These are phyloP conservation scores for Podaxis carcinomalis DNA, from an alignment of 768 basidiomycete genomes.

Conservation along the genomic window DNA sequence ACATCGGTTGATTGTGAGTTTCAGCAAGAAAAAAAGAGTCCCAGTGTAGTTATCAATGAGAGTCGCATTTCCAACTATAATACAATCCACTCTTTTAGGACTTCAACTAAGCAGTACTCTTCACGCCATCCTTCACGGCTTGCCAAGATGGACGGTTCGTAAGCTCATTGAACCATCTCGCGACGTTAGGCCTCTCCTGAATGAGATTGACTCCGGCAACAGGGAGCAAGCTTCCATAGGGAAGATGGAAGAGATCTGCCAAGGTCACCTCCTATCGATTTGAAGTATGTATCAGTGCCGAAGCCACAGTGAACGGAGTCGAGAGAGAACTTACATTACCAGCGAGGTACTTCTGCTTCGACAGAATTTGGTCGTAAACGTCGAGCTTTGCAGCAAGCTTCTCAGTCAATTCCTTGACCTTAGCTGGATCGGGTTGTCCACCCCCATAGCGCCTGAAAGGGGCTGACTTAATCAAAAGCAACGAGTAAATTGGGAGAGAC, in stretches of 20 bases:
- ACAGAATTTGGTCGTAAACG: slow-evolving; percentile 53
- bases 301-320: not conserved
- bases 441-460: slow-evolving; percentile 12
- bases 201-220: slow-evolving; percentile 24
- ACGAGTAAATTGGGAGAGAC: not conserved
- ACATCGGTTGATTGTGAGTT: too few relatives aligned
- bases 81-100: not conserved
- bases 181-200: slow-evolving; percentile 36
- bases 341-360: slow-evolving; percentile 52
- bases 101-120: slow-evolving; percentile 10
- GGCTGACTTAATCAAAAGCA: not conserved
- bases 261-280: slow-evolving; percentile 36
- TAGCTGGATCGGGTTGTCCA: slow-evolving; percentile 25
- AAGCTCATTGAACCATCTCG: slow-evolving; percentile 33
- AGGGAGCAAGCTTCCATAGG: slow-evolving; percentile 27
- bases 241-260: slow-evolving; percentile 56
- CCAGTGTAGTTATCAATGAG: too few relatives aligned
- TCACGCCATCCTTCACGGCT: slow-evolving; percentile 37
- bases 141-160: slow-evolving; percentile 43
- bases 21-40: too few relatives aligned
- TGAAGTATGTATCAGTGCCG: not conserved
- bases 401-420: slow-evolving; percentile 20
- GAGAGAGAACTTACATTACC: slow-evolving; percentile 36
- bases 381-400: slow-evolving; percentile 39
- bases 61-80: not conserved